Conservation (phyloP, 2,329 filamentous ascomycete species). For the Teratosphaeria destructans region DNA sequence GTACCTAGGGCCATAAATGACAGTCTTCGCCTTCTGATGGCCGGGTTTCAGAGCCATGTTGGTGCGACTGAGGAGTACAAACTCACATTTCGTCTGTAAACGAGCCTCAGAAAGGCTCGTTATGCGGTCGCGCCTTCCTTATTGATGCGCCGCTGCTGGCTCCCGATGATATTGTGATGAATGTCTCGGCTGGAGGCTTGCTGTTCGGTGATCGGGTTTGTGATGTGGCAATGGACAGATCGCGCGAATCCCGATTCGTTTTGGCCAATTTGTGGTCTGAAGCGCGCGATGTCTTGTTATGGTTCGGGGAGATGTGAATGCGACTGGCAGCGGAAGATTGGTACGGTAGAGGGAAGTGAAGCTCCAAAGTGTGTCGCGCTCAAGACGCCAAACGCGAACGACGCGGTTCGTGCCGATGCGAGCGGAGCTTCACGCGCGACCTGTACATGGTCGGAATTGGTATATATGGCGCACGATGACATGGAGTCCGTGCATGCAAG, state of each 20-base stretch:
- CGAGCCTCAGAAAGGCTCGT: not conserved
- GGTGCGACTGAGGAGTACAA: not conserved
- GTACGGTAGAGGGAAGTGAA: not conserved
- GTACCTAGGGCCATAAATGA: not conserved
- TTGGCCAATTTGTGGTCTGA: not conserved
- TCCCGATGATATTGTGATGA: not conserved
- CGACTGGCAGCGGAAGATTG: not conserved
- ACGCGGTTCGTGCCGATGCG: not conserved
- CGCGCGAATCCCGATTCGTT: not conserved
- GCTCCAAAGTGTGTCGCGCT: not conserved
- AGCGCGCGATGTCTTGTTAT: not conserved
- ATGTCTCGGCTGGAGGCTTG: not conserved
- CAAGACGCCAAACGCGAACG: not conserved
- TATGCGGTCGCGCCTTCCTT: not conserved
- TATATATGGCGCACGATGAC: too few relatives aligned
- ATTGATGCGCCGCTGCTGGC: not conserved
- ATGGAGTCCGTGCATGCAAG: too few relatives aligned
- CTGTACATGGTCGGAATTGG: not conserved
- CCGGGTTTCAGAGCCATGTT: not conserved
- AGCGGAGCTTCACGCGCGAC: not conserved
- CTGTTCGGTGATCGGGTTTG: not conserved
- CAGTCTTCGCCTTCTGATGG: not conserved
- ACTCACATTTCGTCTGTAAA: not conserved
- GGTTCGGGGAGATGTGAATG: not conserved
- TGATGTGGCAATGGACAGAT: not conserved